These are phyloP conservation scores for Saccharomycopsis capsularis DNA, from an alignment of 805 yeast genomes.

Conservation along the genomic window DNA sequence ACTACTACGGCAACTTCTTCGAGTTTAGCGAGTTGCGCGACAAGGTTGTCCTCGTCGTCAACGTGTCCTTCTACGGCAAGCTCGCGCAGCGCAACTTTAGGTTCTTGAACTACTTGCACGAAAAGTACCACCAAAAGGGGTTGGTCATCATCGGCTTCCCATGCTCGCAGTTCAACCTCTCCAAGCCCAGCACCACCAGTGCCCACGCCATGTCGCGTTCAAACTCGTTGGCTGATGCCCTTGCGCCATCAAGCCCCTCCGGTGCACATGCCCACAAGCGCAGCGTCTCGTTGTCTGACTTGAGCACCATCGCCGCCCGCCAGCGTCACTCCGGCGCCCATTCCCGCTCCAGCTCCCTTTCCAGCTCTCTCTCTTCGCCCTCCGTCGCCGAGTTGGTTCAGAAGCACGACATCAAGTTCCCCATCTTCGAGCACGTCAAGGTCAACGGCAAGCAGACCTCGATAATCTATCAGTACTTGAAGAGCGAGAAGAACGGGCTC, in stretches of 20 bases:
- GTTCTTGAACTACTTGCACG: slow-evolving; percentile 9
- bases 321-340: slow-evolving; percentile 3
- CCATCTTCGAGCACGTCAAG: slow-evolving; percentile 65
- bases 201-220: slow-evolving; percentile 72
- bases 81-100: slow-evolving; percentile 5
- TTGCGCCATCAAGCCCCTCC: background rate
- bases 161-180: slow-evolving; percentile 13
- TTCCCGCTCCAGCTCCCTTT: background rate
- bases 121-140: slow-evolving; percentile 3
- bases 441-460: slow-evolving; percentile 77
- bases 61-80: slow-evolving; percentile 7
- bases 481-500: slow-evolving; percentile 48
- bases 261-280: background rate
- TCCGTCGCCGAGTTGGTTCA: background rate
- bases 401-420: slow-evolving; percentile 39
- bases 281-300: slow-evolving; percentile 10
- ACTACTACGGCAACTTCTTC: slow-evolving; percentile 10
- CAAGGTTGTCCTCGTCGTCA: slow-evolving; percentile 17
- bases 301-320: background rate
- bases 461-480: slow-evolving; percentile 74
- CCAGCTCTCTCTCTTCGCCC: background rate
- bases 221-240: slow-evolving; percentile 81
- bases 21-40: slow-evolving; percentile 11
- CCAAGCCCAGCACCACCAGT: slow-evolving; percentile 42
- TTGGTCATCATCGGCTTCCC: slow-evolving; percentile 18